Evolutionary conservation across 2,329 filamentous ascomycete species (phyloP).

Genomic region (Rasamsonia emersonii): DNA sequence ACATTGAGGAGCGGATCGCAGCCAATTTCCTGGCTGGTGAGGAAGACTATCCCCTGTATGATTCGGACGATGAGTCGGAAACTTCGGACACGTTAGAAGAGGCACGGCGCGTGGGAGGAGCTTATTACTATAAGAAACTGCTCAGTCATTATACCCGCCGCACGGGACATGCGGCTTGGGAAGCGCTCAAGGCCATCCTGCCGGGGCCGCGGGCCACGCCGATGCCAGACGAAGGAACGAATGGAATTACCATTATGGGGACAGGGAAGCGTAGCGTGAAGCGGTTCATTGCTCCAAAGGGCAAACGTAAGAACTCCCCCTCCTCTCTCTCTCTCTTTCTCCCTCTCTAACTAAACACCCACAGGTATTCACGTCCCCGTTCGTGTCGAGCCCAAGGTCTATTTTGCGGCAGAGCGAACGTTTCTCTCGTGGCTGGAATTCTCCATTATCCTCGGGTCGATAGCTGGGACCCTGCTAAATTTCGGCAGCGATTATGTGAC

Average conservation of each 20-base stretch:
- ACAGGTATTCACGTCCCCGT: slow-evolving; percentile 89
- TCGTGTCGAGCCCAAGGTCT: slow-evolving; percentile 94
- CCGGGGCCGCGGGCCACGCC: slow-evolving; percentile 44
- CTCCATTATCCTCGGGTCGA: slow-evolving; percentile 84
- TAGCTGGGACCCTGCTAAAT: slow-evolving; percentile 76
- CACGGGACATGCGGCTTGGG: slow-evolving; percentile 36
- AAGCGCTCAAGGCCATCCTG: slow-evolving; percentile 42
- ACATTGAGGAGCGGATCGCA: slow-evolving; percentile 76
- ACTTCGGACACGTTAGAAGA: slow-evolving; percentile 68
- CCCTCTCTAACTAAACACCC: slow-evolving; percentile 34
- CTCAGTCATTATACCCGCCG: slow-evolving; percentile 44
- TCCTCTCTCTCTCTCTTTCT: neutral
- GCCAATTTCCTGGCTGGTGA: slow-evolving; percentile 49
- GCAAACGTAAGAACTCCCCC: slow-evolving; percentile 36
- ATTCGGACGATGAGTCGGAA: slow-evolving; percentile 77
- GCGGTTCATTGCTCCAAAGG: slow-evolving; percentile 51
- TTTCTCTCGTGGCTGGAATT: slow-evolving; percentile 98
- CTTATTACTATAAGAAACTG: slow-evolving; percentile 61
- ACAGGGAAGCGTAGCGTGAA: slow-evolving; percentile 36
- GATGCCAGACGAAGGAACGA: slow-evolving; percentile 27
- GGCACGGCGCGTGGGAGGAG: slow-evolving; percentile 66
- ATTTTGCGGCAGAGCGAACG: slow-evolving; percentile 90
- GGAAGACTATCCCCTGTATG: slow-evolving; percentile 79
- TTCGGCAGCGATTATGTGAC: slow-evolving; percentile 57
- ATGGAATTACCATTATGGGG: slow-evolving; percentile 34